Evolutionary conservation across 2,329 filamentous ascomycete species (phyloP).

Genomic region (Talaromyces piceae): DNA sequence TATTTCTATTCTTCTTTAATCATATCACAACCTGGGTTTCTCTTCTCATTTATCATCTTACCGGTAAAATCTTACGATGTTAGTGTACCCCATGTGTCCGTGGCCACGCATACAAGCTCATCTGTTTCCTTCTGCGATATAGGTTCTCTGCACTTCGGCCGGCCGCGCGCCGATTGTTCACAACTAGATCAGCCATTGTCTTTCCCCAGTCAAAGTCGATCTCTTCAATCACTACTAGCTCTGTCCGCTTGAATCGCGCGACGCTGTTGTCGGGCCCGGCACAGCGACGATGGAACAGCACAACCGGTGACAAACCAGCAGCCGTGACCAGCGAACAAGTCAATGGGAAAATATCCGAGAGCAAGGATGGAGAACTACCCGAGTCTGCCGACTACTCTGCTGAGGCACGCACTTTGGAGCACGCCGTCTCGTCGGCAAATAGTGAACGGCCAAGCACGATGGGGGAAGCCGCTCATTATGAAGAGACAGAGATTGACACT

Average conservation of each 20-base stretch:
- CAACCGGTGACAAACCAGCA: too few relatives aligned
- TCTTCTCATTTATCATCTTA: not conserved
- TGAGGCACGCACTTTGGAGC: not conserved
- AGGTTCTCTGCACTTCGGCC: conserved; percentile 52
- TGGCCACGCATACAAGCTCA: not conserved
- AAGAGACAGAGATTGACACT: not conserved
- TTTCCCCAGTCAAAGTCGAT: conserved; percentile 37
- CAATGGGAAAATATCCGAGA: conserved; percentile 12
- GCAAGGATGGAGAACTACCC: not conserved
- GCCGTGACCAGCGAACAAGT: too few relatives aligned
- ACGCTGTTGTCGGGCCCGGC: not conserved
- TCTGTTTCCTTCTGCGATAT: not conserved
- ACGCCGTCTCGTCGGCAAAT: not conserved
- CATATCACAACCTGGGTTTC: not conserved
- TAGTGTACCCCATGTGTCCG: not conserved
- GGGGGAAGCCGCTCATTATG: not conserved
- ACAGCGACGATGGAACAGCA: conserved; percentile 44
- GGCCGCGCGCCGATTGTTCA: conserved; percentile 48
- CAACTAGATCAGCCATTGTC: conserved; percentile 38
- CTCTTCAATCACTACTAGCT: conserved; percentile 20
- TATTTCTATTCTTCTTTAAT: not conserved
- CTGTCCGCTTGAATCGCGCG: not conserved
- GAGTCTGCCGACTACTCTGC: not conserved
- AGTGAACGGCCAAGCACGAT: not conserved
- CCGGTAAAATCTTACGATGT: not conserved